Base-by-base conservation (phyloP, 192 early-diverging fungal species). In the Podila epigama region DNA sequence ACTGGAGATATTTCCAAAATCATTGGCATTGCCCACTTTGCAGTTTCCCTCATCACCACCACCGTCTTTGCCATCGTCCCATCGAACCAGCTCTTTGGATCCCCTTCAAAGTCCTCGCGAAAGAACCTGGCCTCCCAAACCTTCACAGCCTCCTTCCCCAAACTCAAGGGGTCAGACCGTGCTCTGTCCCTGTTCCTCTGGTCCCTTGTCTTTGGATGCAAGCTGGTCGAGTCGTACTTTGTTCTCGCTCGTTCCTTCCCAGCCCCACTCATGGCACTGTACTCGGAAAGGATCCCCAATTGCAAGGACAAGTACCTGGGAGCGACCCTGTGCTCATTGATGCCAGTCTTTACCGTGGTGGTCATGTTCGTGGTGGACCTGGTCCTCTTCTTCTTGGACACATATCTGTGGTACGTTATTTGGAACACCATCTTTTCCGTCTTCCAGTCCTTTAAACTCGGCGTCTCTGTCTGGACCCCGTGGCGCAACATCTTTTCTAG, bases 331-430 rank as follows among this genome's bases (percentile, higher is more conserved):
- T 93, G 90, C 73, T 58, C 68, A 32, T 79, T 87, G 51, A 87
- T 90, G 79, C 85, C 87, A 64, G 69, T 69, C 28, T 86, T 92
- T 35, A 88, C 88, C 5, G 79, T 92, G 34, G 83, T 79, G 1
- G 83, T 91, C 35, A 90, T 92, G 89, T 85, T 92, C 64, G 51
- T 90, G 34, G 85, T 91, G 36, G 86, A 89, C 56, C 68, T 92
- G 56, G 83, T 89, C 18, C 86, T 93, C 13, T 92, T 91, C 65
- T 93, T 93, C 70, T 73, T 92, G 32, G 91, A 92, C 65, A 93
- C 92, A 1, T 93, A 93, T 68, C 84, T 93, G 58, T 93, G 92
- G 91, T 93, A 91, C 44, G 88, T 92, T 31, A 89, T 92, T 37
- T 92, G 90, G 90, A 90, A 89, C 68, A 89, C 91, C 0, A 63